Conservation (phyloP, 2,329 filamentous ascomycete genomes). For the Cytospora piceae region DNA sequence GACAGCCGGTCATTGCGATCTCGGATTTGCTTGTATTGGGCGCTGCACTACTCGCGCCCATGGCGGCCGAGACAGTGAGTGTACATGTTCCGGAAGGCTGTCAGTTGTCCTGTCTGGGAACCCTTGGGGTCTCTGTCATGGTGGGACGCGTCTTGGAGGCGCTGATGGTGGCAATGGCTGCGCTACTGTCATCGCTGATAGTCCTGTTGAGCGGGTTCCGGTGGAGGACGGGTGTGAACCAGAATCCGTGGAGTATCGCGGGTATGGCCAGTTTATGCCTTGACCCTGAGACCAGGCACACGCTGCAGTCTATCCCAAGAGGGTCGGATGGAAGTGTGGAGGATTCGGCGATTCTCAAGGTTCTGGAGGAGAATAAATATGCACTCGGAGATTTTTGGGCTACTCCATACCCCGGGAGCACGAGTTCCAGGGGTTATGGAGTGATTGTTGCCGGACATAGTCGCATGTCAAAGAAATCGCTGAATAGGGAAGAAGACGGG, state of each 20-base stretch:
- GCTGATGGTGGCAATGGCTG: conserved; percentile 38
- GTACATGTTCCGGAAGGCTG: conserved; percentile 18
- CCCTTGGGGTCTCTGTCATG: conserved; percentile 9
- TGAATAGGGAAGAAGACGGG: no score
- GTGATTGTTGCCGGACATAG: background rate
- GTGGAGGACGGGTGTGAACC: conserved; percentile 40
- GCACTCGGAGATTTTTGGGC: background rate
- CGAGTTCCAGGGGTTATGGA: conserved; percentile 7
- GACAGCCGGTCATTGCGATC: conserved; percentile 22
- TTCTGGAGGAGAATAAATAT: conserved; percentile 3
- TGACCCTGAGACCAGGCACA: conserved; percentile 32
- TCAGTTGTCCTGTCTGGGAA: conserved; percentile 1
- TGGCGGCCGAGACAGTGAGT: conserved; percentile 21
- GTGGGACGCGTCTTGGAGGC: conserved; percentile 29
- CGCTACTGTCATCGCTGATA: conserved; percentile 32
- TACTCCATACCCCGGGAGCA: background rate
- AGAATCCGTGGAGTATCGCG: conserved; percentile 44
- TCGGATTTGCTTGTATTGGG: conserved; percentile 24
- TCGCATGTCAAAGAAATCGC: background rate
- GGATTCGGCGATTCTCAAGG: conserved; percentile 1
- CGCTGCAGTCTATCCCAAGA: background rate
- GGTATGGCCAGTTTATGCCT: conserved; percentile 37
- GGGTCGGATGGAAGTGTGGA: background rate
- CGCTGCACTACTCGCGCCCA: conserved; percentile 17
- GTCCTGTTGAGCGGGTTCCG: conserved; percentile 34